Evolutionary conservation across 148 eudicot genomes (phyloP).

Genomic region (Nyssa sinensis): DNA sequence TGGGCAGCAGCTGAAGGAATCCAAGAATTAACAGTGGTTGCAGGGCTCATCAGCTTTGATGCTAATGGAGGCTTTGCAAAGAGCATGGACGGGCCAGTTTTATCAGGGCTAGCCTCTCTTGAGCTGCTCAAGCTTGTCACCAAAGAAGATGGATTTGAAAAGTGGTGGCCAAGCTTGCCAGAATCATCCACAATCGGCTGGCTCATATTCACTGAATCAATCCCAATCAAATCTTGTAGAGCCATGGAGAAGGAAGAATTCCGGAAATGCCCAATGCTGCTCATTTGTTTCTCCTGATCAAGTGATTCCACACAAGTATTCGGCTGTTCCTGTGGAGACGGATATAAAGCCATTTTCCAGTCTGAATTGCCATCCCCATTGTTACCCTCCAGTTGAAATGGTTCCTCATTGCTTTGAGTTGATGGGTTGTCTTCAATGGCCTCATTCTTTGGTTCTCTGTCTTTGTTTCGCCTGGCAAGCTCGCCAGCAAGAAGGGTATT

Average conservation of each 20-base stretch:
- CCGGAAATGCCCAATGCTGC: slow-evolving; percentile 16
- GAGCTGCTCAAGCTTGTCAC: slow-evolving; percentile 72
- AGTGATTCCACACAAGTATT: not conserved
- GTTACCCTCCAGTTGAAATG: slow-evolving; percentile 3
- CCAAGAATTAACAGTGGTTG: slow-evolving; percentile 31
- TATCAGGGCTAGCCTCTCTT: slow-evolving; percentile 76
- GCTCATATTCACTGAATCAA: slow-evolving; percentile 21
- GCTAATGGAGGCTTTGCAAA: slow-evolving; percentile 13
- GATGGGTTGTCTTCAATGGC: slow-evolving; percentile 9
- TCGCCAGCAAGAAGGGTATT: slow-evolving; percentile 64
- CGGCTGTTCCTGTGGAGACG: slow-evolving; percentile 15
- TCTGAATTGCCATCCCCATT: slow-evolving; percentile 16
- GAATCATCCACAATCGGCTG: slow-evolving; percentile 9
- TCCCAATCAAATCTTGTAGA: slow-evolving; percentile 38
- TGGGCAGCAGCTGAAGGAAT: slow-evolving; percentile 37
- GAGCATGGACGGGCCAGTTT: slow-evolving; percentile 22
- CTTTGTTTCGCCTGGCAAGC: slow-evolving; percentile 50
- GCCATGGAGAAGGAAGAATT: slow-evolving; percentile 34
- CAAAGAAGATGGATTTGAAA: slow-evolving; percentile 58
- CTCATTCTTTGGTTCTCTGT: slow-evolving; percentile 13
- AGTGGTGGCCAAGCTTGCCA: slow-evolving; percentile 24
- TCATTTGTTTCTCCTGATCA: not conserved
- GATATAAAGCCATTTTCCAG: slow-evolving; percentile 41
- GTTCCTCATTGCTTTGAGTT: not conserved
- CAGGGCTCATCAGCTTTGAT: not conserved